Base-by-base conservation (phyloP, 352 stramenopile species). In the Phytopythium cucurbitacearum region DNA sequence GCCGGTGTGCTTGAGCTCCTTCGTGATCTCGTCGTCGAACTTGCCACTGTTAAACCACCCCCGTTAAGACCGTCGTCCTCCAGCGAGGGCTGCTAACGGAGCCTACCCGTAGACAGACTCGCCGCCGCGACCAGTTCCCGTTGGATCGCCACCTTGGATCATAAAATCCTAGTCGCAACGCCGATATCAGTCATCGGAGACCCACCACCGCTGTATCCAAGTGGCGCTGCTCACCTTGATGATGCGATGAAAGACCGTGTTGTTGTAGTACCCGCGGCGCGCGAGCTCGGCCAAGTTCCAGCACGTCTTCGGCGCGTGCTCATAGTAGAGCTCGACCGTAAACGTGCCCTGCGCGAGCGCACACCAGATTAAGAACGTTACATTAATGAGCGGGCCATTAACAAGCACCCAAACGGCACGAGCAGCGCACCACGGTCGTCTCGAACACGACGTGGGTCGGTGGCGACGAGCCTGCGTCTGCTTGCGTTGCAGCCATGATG, bases 111-210 rank as follows among this genome's bases (percentile, higher is more conserved):
- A 98, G 48, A 97, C 83, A 12, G 85, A 97, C 56, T 98, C 87
- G 40, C 92, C 94, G 45, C 95, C 94, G 33, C 88, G 65, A 3
- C 94, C 94, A 0, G 94, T 98, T 42, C 92, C 94, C 13, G 93
- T 98, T 0, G 94, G 94, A 60, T 98, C 94, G 47, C 95, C 95
- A 9, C 92, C 95, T 59, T 98, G 95, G 53, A 98, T 96, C 91
- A 98, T 98, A 67, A 98, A 98, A 59, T 97, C 87, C 65, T 91
- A 36, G 21, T 28, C 21, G 21, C 21, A 28, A 28, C 21, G 21
- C 21, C 21, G 21, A 28, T 28, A 28, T 28, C 21, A 28, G 21
- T 28, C 21, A 28, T 28, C 21, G 21, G 21, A 28, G 21, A 28
- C 21, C 21, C 21, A 28, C 21, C 21, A 28, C 21, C 21, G 21